Base-by-base conservation (phyloP, 306 rosid species). In the Sindora glabra region DNA sequence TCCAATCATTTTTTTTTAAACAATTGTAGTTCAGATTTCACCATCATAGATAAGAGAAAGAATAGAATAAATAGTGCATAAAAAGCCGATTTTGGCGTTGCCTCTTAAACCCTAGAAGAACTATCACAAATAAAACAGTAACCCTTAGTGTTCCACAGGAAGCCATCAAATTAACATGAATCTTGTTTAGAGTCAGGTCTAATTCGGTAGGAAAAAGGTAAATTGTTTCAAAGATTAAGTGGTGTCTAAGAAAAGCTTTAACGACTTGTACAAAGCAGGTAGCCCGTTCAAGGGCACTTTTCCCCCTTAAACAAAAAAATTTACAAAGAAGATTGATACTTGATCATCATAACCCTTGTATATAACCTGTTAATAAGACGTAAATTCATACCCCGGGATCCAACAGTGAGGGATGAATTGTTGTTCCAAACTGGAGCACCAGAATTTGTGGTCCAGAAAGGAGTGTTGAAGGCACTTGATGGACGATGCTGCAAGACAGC, bases 351-450 rank as follows among this genome's bases (percentile, higher is more conserved):
- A n/a, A n/a, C 32, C 32, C 6, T 6, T 6, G 6, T 27, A 27
- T 27, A 6, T 3, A 27, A 27, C 3, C 6, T 27, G 32, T 27
- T 27, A 27, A 27, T 27, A 3, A 27, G 5, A 27, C 32, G 6
- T 27, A 27, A 27, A 6, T 27, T 27, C 3, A 26, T 37, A 86
- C 97, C 98, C 72, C 98, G 77, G 19, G 71, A 13, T 59, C 95
- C 96, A 36, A 85, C 76, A 5, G 98, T 83, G 46, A 88, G 41
- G 10, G 87, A 77, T 6, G 83, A 68, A 58, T 89, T 81, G 54
- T 91, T 85, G 86, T 91, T 91, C 81, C 81, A 91, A 25, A 87
- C 72, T 0, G 98, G 98, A 59, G 92, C 96, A 67, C 96, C 98
- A 1, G 92, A 55, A 64, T 91, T 87, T 0, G 98, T 91, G 8